Evolutionary conservation across 768 basidiomycete genomes (phyloP), one percentile per base, ranked within the genome.

Genomic region (Rhodosporidiobolus sp.): DNA sequence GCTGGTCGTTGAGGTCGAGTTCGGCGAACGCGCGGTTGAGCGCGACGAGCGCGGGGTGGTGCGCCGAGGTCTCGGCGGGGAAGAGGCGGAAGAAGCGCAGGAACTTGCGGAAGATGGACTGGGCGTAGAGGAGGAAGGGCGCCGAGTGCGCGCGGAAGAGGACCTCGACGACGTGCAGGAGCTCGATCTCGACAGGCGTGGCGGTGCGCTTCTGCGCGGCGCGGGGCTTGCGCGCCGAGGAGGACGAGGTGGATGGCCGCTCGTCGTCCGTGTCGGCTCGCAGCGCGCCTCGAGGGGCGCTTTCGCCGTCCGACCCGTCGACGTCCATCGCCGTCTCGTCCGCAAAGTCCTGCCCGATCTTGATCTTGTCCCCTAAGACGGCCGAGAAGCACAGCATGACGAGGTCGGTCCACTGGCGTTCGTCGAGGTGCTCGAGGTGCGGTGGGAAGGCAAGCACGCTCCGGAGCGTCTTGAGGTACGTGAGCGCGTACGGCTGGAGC

Each of bases 381-480:
- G 88, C 86, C 76, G 92, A 91, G 83, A 95, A 93, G 50, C 85
- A 86, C 52, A 91, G 81, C 75, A 87, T 86, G 48, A 89, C 85
- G 55, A 92, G 80, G 46, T 82, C 82, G 38, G 88, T 80, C 95
- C 95, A 98, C 45, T 76, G 81, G 1, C 83, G 82, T 48, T 85
- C 82, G 17, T 86, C 86, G 63, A 94, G 78, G 76, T 89, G 87
- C 55, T 94, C 90, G 66, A 94, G 83, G 81, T 97, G 94, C 5
- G 92, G 88, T 5, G 82, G 79, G 80, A 87, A 89, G 67, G 83
- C 82, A 63, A 91, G 82, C 16, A 97, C 78, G 69, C 82, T 83
- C 66, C 86, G 86, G 60, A 96, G 83, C 0, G 89, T 85, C 79
- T 94, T 94, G 67, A 89, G 83, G 80, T 92, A 94, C 80, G 94